A percentile compares a stretch with the other conserved stretches of the same genome.
These are phyloP conservation scores for Penstemon newberryi DNA, from an alignment of 257 asterid genomes.

Conservation along the genomic window DNA sequence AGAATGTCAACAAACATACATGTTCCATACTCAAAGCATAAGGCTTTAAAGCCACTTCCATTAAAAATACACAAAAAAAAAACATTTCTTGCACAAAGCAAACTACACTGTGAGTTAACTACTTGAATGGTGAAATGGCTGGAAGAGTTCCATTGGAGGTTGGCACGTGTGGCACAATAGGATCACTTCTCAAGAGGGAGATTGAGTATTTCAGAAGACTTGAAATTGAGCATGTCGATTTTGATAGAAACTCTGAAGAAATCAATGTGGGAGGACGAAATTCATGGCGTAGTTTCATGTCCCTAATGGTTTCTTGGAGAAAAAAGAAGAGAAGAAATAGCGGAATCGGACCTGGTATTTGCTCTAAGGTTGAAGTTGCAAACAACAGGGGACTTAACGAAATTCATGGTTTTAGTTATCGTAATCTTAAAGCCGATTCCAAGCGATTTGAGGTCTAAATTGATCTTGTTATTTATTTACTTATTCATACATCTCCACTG, in stretches of 20 bases:
- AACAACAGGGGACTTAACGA: slow-evolving; percentile 33
- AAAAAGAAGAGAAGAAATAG: slow-evolving; percentile 56
- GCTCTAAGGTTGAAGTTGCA: slow-evolving; percentile 40
- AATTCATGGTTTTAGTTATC: slow-evolving; percentile 55
- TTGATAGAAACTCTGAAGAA: slow-evolving; percentile 39
- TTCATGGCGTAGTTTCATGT: slow-evolving; percentile 57
- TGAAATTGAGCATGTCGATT: slow-evolving; percentile 40
- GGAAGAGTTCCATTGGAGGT: slow-evolving; percentile 51
- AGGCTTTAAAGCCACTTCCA: not conserved
- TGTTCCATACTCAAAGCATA: not conserved
- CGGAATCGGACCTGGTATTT: slow-evolving; percentile 44
- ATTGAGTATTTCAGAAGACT: slow-evolving; percentile 65
- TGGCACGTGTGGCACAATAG: slow-evolving; percentile 81
- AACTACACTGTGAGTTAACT: not conserved
- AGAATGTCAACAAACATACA: slow-evolving; percentile 12
- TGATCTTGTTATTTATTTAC: not conserved
- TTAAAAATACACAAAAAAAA: not conserved
- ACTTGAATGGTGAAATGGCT: slow-evolving; percentile 39
- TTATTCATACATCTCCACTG: no score
- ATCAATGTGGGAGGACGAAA: slow-evolving; percentile 29
- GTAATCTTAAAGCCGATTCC: slow-evolving; percentile 69
- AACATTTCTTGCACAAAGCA: not conserved
- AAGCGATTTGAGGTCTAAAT: slow-evolving; percentile 43
- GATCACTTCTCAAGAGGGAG: slow-evolving; percentile 83
- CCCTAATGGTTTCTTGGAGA: slow-evolving; percentile 48